Evolutionary conservation across 257 asterid genomes (phyloP).

Genomic region (Nicotiana knightiana): DNA sequence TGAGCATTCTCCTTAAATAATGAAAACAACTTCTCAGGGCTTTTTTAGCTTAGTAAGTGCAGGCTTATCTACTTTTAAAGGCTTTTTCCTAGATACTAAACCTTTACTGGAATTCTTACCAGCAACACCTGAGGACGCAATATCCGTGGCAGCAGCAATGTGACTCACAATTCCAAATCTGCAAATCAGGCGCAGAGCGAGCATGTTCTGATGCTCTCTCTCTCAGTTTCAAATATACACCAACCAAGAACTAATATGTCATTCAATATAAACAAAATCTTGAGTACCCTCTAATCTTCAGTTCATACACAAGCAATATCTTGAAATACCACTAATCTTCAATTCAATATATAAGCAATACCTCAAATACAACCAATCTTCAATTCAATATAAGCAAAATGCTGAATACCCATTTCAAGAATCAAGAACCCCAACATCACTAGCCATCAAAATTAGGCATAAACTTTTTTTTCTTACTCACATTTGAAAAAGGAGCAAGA

Average conservation of each 20-base stretch:
- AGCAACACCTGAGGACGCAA: conserved; percentile 13
- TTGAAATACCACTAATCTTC: neutral
- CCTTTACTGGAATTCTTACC: conserved; percentile 15
- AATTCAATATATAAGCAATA: neutral
- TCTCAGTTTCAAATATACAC: conserved; percentile 29
- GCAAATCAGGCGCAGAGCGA: conserved; percentile 68
- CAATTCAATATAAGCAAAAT: neutral
- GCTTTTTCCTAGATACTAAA: conserved; percentile 13
- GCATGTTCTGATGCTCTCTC: conserved; percentile 47
- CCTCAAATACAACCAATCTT: neutral
- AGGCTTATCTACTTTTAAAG: conserved; percentile 42
- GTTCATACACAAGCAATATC: neutral
- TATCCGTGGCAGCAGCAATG: conserved; percentile 15
- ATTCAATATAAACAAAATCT: neutral
- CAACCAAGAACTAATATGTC: neutral
- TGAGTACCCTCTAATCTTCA: neutral
- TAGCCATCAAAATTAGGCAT: too few species aligned
- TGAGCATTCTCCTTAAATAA: conserved; percentile 70
- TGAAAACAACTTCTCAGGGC: conserved; percentile 57
- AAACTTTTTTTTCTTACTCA: too few species aligned
- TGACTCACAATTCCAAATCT: conserved; percentile 46
- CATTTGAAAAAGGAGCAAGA: too few species aligned
- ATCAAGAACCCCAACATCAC: too few species aligned
- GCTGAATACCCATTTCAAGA: too few species aligned
- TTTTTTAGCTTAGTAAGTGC: conserved; percentile 61